Percentiles rank a stretch among this genome's conserved stretches.
Conservation (phyloP, 768 basidiomycete species). For the Tylopilus cervinicoccineus region DNA sequence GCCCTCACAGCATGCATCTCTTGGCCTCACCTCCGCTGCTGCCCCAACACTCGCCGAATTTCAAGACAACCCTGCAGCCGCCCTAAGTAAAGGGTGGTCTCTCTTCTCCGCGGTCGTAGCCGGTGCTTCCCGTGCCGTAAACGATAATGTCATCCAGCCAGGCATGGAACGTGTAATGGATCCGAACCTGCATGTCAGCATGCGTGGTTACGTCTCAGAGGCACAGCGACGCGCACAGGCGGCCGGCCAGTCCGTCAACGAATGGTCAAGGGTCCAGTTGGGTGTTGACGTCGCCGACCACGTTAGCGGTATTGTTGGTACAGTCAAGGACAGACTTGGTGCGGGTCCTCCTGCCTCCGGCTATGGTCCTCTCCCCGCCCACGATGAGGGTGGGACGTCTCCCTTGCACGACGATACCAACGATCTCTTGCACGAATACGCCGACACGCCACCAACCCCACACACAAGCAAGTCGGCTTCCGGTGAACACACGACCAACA, state of each 20-base stretch:
- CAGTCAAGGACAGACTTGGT: slow-evolving; percentile 54
- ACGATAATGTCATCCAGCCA: slow-evolving; percentile 88
- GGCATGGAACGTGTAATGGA: slow-evolving; percentile 78
- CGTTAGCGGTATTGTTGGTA: slow-evolving; percentile 65
- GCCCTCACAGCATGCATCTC: slow-evolving; percentile 58
- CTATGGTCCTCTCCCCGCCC: slow-evolving; percentile 44
- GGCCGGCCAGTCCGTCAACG: slow-evolving; percentile 63
- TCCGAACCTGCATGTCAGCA: slow-evolving; percentile 70
- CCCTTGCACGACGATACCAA: slow-evolving; percentile 61
- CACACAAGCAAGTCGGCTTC: slow-evolving; percentile 9
- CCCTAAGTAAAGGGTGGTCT: slow-evolving; percentile 93
- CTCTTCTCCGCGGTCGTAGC: slow-evolving; percentile 84
- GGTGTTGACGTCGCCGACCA: slow-evolving; percentile 86
- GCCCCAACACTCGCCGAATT: slow-evolving; percentile 78
- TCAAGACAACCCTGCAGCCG: slow-evolving; percentile 81
- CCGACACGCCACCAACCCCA: slow-evolving; percentile 16
- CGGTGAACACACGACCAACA: slow-evolving; percentile 4
- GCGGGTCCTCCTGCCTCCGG: slow-evolving; percentile 53
- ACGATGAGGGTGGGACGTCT: slow-evolving; percentile 53
- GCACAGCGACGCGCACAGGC: slow-evolving; percentile 61
- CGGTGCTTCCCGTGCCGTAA: slow-evolving; percentile 74
- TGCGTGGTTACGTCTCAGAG: slow-evolving; percentile 68
- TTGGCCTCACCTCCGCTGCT: slow-evolving; percentile 69
- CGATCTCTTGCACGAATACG: slow-evolving; percentile 50
- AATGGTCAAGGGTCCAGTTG: slow-evolving; percentile 70